Percentiles rank a stretch among this genome's conserved stretches.
phyloP scores from a whole-genome alignment of 306 rosid species.

The Medicago arabica region DNA sequence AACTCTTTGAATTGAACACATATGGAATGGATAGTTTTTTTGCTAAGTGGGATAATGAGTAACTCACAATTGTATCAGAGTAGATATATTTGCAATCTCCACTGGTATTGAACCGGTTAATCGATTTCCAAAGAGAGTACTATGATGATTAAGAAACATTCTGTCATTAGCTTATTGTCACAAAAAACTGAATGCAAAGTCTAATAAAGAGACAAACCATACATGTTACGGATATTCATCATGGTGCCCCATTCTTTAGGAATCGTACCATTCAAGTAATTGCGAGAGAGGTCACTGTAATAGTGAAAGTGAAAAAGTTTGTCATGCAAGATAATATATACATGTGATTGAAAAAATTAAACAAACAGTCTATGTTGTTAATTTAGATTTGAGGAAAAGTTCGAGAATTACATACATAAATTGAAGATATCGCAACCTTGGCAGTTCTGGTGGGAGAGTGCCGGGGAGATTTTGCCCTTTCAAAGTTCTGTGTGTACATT shows the following conservation, averaged over 20 bases:
- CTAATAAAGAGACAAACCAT: constrained; percentile 14
- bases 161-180: constrained; percentile 9
- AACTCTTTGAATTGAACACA: background rate
- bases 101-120: constrained; percentile 66
- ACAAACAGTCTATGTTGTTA: background rate
- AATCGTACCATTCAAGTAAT: constrained; percentile 66
- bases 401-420: constrained; percentile 50
- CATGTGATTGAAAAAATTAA: background rate
- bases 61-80: constrained; percentile 73
- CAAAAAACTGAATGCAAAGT: background rate
- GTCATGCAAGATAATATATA: background rate
- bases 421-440: constrained; percentile 52
- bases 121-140: constrained; percentile 69
- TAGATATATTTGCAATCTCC: constrained; percentile 69
- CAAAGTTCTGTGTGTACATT: constrained; percentile 40
- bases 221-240: constrained; percentile 50
- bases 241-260: constrained; percentile 68
- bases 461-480: constrained; percentile 59
- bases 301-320: constrained; percentile 8
- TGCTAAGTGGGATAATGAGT: background rate
- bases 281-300: constrained; percentile 63
- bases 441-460: constrained; percentile 55
- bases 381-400: constrained; percentile 3
- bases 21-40: background rate
- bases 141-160: constrained; percentile 39